Base-by-base conservation (phyloP, 306 rosid genomes). In the Pachyrhizus erosus region DNA sequence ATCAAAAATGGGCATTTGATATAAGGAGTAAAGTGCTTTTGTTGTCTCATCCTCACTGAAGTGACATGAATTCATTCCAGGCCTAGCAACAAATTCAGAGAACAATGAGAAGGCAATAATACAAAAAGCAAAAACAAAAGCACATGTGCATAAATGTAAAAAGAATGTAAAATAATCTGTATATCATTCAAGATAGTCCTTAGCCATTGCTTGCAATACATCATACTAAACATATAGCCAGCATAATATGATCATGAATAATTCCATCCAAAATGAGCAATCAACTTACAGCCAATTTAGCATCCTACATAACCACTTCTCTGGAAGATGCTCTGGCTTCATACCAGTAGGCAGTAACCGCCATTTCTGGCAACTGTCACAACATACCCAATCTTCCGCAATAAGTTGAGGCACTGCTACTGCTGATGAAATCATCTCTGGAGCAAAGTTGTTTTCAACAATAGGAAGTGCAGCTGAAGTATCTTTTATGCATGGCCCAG, bases 221-320 rank as follows among this genome's bases (percentile, higher is more conserved):
- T 68, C 69, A 58, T 23, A 61, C 34, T 23, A 73, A 84, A 48
- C 33, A 51, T 52, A 84, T 64, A 78, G 5, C 73, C 2, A 14
- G 24, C 52, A 76, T 54, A 82, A 80, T 70, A 72, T 27, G 9
- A 69, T 51, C 46, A 58, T 15, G 78, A 82, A 79, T 37, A 83
- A 43, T 52, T 64, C 78, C 70, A 40, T 54, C 76, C 24, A 77
- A 70, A 73, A 76, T 81, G 81, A 85, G 77, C 33, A 84, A 71
- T 85, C 75, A 88, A 91, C 98, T 94, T 91, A 92, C 97, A 92
- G 97, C 98, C 97, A 94, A 87, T 89, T 43, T 57, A 87, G 94
- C 97, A 94, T 92, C 84, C 92, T 84, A 84, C 98, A 94, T 87
- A 86, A 65, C 98, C 97, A 94, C 77, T 91, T 90, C 69, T 92